Evolutionary conservation across 1,284 basidiomycete genomes (phyloP), one percentile per base, ranked within the genome.

Genomic region (Stygiomarasmius scandens): DNA sequence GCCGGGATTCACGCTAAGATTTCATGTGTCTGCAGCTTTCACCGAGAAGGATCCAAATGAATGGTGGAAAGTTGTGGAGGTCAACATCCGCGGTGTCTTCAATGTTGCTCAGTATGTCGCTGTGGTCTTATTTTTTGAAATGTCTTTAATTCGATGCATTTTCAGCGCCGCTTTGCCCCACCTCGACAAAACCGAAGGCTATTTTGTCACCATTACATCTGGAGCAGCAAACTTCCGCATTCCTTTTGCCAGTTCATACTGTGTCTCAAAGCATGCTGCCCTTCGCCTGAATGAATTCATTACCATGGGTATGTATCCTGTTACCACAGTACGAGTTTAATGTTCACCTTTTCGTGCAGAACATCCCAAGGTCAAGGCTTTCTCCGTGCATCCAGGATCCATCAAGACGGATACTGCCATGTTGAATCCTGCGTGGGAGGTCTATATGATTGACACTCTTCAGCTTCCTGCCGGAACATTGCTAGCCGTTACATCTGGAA

Each of bases 1-100:
- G n/a, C n/a, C n/a, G n/a, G n/a, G n/a, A n/a, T n/a, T n/a, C n/a
- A n/a, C n/a, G n/a, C n/a, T n/a, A n/a, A n/a, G n/a, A n/a, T n/a
- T n/a, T n/a, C n/a, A n/a, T n/a, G n/a, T n/a, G n/a, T n/a, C n/a
- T n/a, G n/a, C n/a, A 54, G 53, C 45, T 38, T 54, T 54, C 32
- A 22, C 20, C 6, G 46, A 54, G 46, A 48, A 20, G 9, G 53
- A 54, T 48, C 45, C 53, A n/a, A 32, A 41, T n/a, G 53, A 54
- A 25, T 54, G 53, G 53, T 54, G 53, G 53, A 54, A 29, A 27
- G n/a, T 14, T n/a, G n/a, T 54, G 2, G 53, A 54, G 38, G 53
- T 54, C 9, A 54, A 54, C 22, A 22, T 54, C 9, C 53, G 53
- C 25, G 53, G 53, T 29, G 19, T 25, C 20, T 54, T 48, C 44